phyloP scores from a whole-genome alignment of 768 basidiomycete species.

The Panellus pusillus region DNA sequence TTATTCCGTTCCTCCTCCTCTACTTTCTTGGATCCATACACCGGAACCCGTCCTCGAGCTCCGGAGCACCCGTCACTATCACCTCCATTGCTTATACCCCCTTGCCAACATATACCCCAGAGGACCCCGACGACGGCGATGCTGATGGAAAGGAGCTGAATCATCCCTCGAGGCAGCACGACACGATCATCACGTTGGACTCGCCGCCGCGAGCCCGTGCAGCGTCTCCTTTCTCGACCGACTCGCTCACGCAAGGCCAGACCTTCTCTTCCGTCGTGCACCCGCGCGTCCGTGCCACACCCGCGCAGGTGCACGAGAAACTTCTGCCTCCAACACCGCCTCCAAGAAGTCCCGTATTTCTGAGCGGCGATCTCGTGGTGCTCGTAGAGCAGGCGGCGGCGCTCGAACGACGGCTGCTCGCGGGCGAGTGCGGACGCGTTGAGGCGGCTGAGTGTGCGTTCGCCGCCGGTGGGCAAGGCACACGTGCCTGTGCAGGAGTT shows the following conservation, averaged over 20 bases:
- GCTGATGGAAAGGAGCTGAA: too few relatives aligned
- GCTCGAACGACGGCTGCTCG: conserved; percentile 11
- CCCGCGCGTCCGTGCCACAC: conserved; percentile 4
- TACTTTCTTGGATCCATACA: too few relatives aligned
- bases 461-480: not conserved
- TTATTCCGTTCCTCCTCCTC: too few relatives aligned
- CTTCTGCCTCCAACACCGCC: conserved; percentile 10
- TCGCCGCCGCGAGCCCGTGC: not conserved
- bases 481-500: not conserved
- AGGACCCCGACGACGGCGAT: too few relatives aligned
- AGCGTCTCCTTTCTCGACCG: not conserved
- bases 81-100: not conserved
- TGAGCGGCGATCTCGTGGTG: conserved; percentile 1
- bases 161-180: not conserved
- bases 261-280: conserved; percentile 16
- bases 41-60: too few relatives aligned
- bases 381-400: conserved; percentile 14
- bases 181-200: not conserved
- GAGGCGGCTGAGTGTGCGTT: conserved; percentile 9
- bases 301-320: not conserved
- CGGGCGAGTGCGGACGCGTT: conserved; percentile 9
- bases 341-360: not conserved
- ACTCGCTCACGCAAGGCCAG: not conserved
- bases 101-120: not conserved
- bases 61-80: not conserved